A percentile compares a stretch with the other conserved stretches of the same genome.
These are phyloP conservation scores for rapeseed (Brassica napus) DNA, from an alignment of 345 rosid genomes.

Conservation along the genomic window DNA sequence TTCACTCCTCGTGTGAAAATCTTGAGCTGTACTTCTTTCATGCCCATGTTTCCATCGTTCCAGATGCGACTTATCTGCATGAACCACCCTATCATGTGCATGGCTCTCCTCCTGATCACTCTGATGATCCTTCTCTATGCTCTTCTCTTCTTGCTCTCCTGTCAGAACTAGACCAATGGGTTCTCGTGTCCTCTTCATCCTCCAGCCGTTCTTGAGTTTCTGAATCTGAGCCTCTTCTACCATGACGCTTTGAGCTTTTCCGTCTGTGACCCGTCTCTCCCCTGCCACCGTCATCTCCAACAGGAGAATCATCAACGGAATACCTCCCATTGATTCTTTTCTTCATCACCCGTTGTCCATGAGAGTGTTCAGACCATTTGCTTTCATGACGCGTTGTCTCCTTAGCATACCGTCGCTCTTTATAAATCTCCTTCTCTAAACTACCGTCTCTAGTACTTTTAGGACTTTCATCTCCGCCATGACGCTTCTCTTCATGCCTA, in stretches of 20 bases:
- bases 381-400: slow-evolving; percentile 28
- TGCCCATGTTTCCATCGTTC: neutral
- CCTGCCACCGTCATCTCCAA: slow-evolving; percentile 11
- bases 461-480: slow-evolving; percentile 38
- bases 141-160: slow-evolving; percentile 37
- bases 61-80: too few relatives aligned
- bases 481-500: slow-evolving; percentile 20
- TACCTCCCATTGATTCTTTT: slow-evolving; percentile 34
- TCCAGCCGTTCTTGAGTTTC: slow-evolving; percentile 26
- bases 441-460: slow-evolving; percentile 41
- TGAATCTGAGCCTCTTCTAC: slow-evolving; percentile 12
- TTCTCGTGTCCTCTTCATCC: slow-evolving; percentile 30
- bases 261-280: slow-evolving; percentile 3
- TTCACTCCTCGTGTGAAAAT: slow-evolving; percentile 2
- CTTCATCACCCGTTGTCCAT: slow-evolving; percentile 25
- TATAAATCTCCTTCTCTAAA: slow-evolving; percentile 38
- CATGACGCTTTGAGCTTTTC: slow-evolving; percentile 1
- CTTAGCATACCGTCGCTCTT: slow-evolving; percentile 28
- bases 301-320: slow-evolving; percentile 30
- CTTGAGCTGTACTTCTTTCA: slow-evolving; percentile 33
- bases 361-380: slow-evolving; percentile 41
- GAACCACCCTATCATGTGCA: neutral
- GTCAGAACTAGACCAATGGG: slow-evolving; percentile 8
- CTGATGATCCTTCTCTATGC: slow-evolving; percentile 28
- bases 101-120: slow-evolving; percentile 39